Base-by-base conservation (phyloP, 371 early-diverging fungal species). In the Furculomyces boomerangus region DNA sequence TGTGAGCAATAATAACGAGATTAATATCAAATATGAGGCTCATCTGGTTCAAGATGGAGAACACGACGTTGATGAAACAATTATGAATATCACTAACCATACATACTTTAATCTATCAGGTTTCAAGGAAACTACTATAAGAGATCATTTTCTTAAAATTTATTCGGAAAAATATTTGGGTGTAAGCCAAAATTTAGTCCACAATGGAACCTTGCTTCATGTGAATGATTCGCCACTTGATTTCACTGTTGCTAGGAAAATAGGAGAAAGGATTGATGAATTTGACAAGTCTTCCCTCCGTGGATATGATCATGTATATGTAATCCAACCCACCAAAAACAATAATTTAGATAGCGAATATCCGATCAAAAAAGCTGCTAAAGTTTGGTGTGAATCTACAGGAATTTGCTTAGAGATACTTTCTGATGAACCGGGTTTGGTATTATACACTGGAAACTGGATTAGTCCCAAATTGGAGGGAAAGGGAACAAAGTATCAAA, bases 361-460 rank as follows among this genome's bases (percentile, higher is more conserved):
- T 30, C 41, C 40, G 14, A 14, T 64, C 41, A 55, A 56, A 7
- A 22, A 55, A 55, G 71, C 62, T 1, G 74, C 74, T 8, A 39
- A 47, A 16, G 52, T 66, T 18, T 61, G 55, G 65, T 62, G 61
- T 43, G 55, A 35, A 45, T 37, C 24, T n/a, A 56, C 71, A 41
- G 74, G 72, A 10, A 60, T 76, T 18, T 24, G 48, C 22, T 54
- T 79, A 53, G 58, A 63, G 2, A 56, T 76, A 7, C 26, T 55
- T 25, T 65, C 72, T 1, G 62, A 63, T 47, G 70, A 72, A 47
- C 62, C 71, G 2, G 77, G 69, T 0, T 62, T 79, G 25, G 71
- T 75, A 52, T 51, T 79, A 47, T 79, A 79, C 47, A 71, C 80
- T n/a, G 76, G 68, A 18, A 77, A 78, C 60, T 77, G 66, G 65